Percentiles rank a stretch among this genome's conserved stretches.
phyloP scores from a whole-genome alignment of 2,329 filamentous ascomycete genomes.

The Colletotrichum chrysophilum region DNA sequence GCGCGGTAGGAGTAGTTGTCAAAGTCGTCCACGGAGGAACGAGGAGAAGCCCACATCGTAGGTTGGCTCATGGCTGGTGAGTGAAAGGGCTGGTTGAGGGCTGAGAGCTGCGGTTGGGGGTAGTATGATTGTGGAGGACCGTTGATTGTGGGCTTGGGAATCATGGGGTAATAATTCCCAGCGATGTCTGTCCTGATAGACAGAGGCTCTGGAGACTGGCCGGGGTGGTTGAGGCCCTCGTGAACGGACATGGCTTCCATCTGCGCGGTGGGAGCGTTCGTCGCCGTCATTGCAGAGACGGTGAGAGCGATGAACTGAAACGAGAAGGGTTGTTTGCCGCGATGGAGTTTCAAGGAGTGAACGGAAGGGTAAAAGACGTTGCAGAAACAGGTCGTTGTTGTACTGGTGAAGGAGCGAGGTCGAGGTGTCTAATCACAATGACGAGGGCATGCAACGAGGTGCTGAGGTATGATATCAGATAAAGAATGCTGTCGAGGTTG shows the following conservation, averaged over 20 bases:
- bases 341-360: background rate
- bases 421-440: background rate
- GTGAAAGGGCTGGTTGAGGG: background rate
- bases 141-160: background rate
- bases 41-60: constrained; percentile 39
- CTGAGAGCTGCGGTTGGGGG: constrained; percentile 4
- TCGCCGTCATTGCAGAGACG: background rate
- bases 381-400: background rate
- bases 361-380: background rate
- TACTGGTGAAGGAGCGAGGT: background rate
- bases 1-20: constrained; percentile 40
- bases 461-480: background rate
- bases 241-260: background rate
- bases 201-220: background rate
- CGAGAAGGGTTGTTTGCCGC: constrained; percentile 1
- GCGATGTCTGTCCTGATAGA: background rate
- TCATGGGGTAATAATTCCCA: constrained; percentile 2
- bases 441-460: background rate
- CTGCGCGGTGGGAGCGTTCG: background rate
- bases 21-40: constrained; percentile 38
- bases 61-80: constrained; percentile 7
- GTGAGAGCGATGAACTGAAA: background rate
- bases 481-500: background rate
- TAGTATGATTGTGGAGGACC: constrained; percentile 22
- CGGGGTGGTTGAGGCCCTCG: background rate